Evolutionary conservation across 1,284 basidiomycete species (phyloP), one percentile per base, ranked within the genome.

Genomic region (Gymnopus androsaceus): DNA sequence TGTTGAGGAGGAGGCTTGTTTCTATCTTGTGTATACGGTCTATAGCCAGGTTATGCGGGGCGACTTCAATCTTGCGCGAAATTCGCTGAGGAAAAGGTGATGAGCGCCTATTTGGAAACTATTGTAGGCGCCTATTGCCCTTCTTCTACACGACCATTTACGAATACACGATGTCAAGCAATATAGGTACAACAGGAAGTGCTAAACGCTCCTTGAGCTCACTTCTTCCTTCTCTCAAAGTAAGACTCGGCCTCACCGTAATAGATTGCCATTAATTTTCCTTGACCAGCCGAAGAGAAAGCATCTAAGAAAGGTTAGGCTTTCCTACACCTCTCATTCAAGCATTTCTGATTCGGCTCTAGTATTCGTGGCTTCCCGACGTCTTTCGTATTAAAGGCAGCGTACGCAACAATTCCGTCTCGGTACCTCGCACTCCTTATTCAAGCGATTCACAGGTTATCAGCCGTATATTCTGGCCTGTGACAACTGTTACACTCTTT

Each of bases 281-380:
- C 30, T 37, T 19, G 9, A n/a, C 6, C 38, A 59, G 57, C 57
- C 57, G 17, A 76, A 73, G 59, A 70, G 79, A 54, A 73, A 69
- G 55, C 64, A 78, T 68, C 59, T 81, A 55, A 73, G 79, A 63
- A 79, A 76, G 67, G 79, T 77, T 56, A 34, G 51, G 41, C 12
- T 21, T 14, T 21, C 40, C 34, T 15, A 41, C 23, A 14, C 19
- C 25, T 27, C 23, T 25, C 14, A 53, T 49, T 14, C 40, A 58
- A 19, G 25, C 52, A 48, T 28, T 5, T 44, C 33, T n/a, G n/a
- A 17, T 4, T 61, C 63, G 33, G 60, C 64, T 21, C 67, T 19
- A 94, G 87, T 93, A 94, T 67, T 92, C 91, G 33, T 95, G 94
- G 90, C 74, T 95, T 21, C 89, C 90, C 9, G 94, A 95, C 70